A percentile compares a stretch with the other conserved stretches of the same genome.
Evolutionary conservation across 148 eudicot species (phyloP).

Genomic region (Vaccinium macrocarpon): DNA sequence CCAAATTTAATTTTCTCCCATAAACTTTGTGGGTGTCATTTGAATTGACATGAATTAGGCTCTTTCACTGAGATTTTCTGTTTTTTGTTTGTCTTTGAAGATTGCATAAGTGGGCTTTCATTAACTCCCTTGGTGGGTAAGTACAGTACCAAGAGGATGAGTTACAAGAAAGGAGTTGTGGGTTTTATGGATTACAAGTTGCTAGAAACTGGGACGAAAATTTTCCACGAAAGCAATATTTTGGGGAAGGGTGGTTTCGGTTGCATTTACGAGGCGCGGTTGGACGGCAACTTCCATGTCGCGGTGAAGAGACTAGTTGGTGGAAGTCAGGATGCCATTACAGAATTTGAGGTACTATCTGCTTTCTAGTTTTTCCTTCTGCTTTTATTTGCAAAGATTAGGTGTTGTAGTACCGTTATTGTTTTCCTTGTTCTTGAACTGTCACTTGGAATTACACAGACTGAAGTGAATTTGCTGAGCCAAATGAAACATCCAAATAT

Average conservation of each 20-base stretch:
- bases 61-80: slow-evolving; percentile 14
- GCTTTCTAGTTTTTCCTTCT: not conserved
- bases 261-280: slow-evolving; percentile 52
- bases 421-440: slow-evolving; percentile 11
- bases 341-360: slow-evolving; percentile 57
- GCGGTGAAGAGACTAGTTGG: slow-evolving; percentile 57
- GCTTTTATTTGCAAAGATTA: slow-evolving; percentile 3
- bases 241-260: slow-evolving; percentile 66
- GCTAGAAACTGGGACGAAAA: slow-evolving; percentile 48
- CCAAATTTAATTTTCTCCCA: not conserved
- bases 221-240: slow-evolving; percentile 44
- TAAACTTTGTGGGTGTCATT: not conserved
- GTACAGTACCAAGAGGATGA: slow-evolving; percentile 31
- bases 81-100: slow-evolving; percentile 23
- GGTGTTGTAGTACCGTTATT: not conserved
- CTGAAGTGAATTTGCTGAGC: slow-evolving; percentile 55
- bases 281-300: slow-evolving; percentile 36
- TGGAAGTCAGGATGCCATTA: slow-evolving; percentile 44
- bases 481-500: slow-evolving; percentile 62
- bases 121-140: slow-evolving; percentile 30
- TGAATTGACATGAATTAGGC: not conserved
- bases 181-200: slow-evolving; percentile 48
- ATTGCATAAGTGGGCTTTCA: slow-evolving; percentile 24
- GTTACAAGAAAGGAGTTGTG: slow-evolving; percentile 27
- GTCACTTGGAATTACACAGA: slow-evolving; percentile 33